Percentiles rank a stretch among this genome's conserved stretches.
phyloP scores from a whole-genome alignment of 139 green algal genomes.

The Chlamydomonas schloesseri region DNA sequence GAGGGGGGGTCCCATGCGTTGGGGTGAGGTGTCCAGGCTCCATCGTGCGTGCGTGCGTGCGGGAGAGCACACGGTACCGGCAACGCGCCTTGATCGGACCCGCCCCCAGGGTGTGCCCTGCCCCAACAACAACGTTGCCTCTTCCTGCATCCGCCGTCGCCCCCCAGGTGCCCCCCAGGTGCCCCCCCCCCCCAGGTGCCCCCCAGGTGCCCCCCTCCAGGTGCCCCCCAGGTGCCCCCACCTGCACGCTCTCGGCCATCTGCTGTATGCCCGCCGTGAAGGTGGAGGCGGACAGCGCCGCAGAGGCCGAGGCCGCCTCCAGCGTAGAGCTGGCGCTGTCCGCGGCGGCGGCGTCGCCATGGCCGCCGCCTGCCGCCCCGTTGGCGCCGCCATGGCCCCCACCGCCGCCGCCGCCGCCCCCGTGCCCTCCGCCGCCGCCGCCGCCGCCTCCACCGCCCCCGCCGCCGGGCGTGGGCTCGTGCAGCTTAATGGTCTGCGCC shows the following conservation, averaged over 20 bases:
- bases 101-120: no score
- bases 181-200: no score
- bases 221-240: not conserved
- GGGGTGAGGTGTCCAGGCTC: no score
- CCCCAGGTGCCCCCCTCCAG: no score
- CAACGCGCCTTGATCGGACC: no score
- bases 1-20: no score
- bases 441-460: not conserved
- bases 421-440: not conserved
- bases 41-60: no score
- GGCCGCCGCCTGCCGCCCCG: not conserved
- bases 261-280: constrained; percentile 36
- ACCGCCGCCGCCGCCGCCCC: not conserved
- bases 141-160: no score
- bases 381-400: not conserved
- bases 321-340: constrained; percentile 33
- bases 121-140: no score
- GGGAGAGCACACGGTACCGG: no score
- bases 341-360: constrained; percentile 1
- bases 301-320: constrained; percentile 25
- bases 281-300: constrained; percentile 13
- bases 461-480: constrained; percentile 1
- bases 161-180: no score
- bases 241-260: constrained; percentile 38
- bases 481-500: not conserved